These are phyloP conservation scores for Cicer arietinum DNA, from an alignment of 306 rosid species.

Conservation along the genomic window DNA sequence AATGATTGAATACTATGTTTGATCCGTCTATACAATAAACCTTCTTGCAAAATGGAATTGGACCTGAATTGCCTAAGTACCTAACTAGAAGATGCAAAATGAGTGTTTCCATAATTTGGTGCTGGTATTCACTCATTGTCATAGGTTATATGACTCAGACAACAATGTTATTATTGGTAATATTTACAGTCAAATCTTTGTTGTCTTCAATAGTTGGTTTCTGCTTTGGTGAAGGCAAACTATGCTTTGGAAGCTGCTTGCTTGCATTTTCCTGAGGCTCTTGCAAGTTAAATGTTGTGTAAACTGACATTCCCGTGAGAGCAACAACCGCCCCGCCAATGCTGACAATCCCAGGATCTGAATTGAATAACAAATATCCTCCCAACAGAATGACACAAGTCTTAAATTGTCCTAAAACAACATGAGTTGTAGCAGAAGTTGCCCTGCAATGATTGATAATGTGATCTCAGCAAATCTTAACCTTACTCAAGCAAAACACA, in stretches of 20 bases:
- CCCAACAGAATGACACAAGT: slow-evolving; percentile 79
- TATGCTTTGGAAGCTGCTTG: slow-evolving; percentile 49
- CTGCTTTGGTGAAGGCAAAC: slow-evolving; percentile 4
- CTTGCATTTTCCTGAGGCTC: slow-evolving; percentile 47
- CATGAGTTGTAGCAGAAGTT: slow-evolving; percentile 93
- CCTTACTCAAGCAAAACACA: background rate
- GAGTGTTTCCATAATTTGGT: slow-evolving; percentile 23
- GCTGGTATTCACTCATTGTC: background rate
- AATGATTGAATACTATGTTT: slow-evolving; percentile 23
- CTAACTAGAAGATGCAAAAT: slow-evolving; percentile 8
- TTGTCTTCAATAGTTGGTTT: slow-evolving; percentile 46
- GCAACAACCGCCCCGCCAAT: slow-evolving; percentile 54
- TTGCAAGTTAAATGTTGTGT: slow-evolving; percentile 48
- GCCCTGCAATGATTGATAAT: slow-evolving; percentile 64
- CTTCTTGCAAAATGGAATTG: slow-evolving; percentile 34
- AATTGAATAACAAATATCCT: slow-evolving; percentile 51
- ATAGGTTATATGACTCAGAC: slow-evolving; percentile 42
- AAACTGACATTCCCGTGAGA: slow-evolving; percentile 51
- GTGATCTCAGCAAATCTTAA: slow-evolving; percentile 34
- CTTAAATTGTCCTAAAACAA: slow-evolving; percentile 92
- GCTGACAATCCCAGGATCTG: slow-evolving; percentile 60
- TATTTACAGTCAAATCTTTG: slow-evolving; percentile 47
- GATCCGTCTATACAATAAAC: slow-evolving; percentile 34
- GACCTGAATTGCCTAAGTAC: slow-evolving; percentile 36
- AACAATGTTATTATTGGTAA: slow-evolving; percentile 30